Evolutionary conservation across 2,329 filamentous ascomycete genomes (phyloP).

Genomic region (Beauveria sp.): DNA sequence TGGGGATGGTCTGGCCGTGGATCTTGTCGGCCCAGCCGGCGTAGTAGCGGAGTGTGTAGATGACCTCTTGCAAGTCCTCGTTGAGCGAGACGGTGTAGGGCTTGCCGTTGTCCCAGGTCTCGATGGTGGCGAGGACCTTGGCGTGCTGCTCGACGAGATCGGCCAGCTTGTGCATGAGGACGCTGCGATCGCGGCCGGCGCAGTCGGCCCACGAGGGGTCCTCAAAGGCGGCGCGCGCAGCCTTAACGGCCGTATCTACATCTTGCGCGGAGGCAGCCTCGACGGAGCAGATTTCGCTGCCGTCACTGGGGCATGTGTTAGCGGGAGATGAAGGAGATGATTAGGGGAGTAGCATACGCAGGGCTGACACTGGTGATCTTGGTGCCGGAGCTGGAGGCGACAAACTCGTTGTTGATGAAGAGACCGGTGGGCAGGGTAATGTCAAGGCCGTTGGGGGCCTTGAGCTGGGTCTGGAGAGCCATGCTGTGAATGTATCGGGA

Average conservation of each 20-base stretch:
- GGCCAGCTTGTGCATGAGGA: conserved; percentile 62
- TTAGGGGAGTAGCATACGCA: conserved; percentile 19
- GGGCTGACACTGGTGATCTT: conserved; percentile 54
- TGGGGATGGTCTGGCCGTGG: conserved; percentile 68
- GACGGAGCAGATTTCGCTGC: conserved; percentile 25
- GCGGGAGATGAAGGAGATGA: too few relatives aligned
- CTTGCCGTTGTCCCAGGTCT: conserved; percentile 76
- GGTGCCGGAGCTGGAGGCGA: conserved; percentile 48
- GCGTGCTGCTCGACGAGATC: conserved; percentile 61
- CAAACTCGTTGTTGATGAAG: conserved; percentile 73
- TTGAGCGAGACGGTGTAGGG: conserved; percentile 58
- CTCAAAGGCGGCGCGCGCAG: conserved; percentile 60
- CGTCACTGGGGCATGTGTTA: conserved; percentile 18
- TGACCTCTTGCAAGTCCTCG: conserved; percentile 51
- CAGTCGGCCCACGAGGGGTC: conserved; percentile 63
- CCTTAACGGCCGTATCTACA: conserved; percentile 25
- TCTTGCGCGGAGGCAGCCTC: conserved; percentile 24
- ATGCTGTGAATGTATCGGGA: conserved; percentile 3
- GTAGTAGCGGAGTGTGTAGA: conserved; percentile 58
- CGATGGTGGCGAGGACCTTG: conserved; percentile 40
- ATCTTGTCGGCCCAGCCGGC: conserved; percentile 75
- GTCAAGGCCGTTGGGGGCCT: conserved; percentile 52
- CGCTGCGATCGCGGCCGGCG: conserved; percentile 56
- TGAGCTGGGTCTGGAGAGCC: conserved; percentile 20
- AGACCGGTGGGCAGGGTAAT: conserved; percentile 61